phyloP scores from a whole-genome alignment of 2,329 filamentous ascomycete species.

The Trichophyton equinum region DNA sequence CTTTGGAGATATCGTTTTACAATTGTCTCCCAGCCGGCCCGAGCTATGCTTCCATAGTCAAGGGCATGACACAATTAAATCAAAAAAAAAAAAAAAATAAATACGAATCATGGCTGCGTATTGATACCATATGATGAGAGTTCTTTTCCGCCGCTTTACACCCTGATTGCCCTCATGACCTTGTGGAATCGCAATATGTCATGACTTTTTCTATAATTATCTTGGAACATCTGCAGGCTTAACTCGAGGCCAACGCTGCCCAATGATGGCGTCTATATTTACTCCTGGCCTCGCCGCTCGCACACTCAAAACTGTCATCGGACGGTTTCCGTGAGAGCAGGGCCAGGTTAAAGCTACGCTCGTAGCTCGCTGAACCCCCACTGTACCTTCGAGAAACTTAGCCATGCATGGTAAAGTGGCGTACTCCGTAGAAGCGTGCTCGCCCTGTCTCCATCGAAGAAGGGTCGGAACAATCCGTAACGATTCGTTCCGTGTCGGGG shows the following conservation, averaged over 20 bases:
- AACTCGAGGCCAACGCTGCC: neutral
- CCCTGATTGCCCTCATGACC: neutral
- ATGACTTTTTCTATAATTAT: neutral
- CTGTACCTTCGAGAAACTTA: neutral
- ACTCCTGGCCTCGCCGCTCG: neutral
- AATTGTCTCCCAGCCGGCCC: neutral
- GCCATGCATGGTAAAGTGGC: neutral
- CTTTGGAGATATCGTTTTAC: neutral
- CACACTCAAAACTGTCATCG: neutral
- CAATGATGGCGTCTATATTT: neutral
- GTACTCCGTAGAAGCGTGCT: neutral
- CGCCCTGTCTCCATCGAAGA: neutral
- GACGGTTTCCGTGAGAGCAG: neutral
- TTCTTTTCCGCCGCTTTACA: no score
- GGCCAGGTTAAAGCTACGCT: neutral
- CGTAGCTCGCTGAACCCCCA: neutral
- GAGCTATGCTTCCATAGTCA: neutral
- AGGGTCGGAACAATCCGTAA: neutral
- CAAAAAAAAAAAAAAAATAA: neutral
- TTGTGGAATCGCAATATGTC: neutral
- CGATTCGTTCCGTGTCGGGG: neutral
- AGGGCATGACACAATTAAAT: slow-evolving; percentile 1
- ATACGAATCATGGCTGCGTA: slow-evolving; percentile 3
- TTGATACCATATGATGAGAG: neutral
- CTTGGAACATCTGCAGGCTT: neutral